Percentiles rank a stretch among this genome's conserved stretches.
Evolutionary conservation across 768 basidiomycete genomes (phyloP).

Genomic region (Rickenella mellea): DNA sequence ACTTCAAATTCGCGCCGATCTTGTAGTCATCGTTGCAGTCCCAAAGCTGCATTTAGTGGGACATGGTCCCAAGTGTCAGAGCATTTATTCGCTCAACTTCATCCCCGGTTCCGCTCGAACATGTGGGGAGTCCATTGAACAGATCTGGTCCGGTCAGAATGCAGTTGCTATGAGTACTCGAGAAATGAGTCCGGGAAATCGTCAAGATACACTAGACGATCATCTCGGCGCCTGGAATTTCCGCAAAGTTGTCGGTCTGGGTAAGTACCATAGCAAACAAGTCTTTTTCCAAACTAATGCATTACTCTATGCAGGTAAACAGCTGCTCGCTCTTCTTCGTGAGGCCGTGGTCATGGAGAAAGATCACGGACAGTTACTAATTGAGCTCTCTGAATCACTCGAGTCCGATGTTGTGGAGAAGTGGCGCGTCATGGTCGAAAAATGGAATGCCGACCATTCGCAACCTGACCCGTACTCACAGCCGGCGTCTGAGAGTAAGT

Average conservation of each 20-base stretch:
- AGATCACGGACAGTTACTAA: too few relatives aligned
- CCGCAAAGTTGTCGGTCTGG: constrained; percentile 4
- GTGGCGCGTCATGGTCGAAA: background rate
- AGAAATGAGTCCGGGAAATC: constrained; percentile 11
- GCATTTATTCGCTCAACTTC: constrained; percentile 11
- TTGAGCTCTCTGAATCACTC: background rate
- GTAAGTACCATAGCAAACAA: background rate
- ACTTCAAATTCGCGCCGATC: constrained; percentile 1
- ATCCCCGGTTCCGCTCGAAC: constrained; percentile 13
- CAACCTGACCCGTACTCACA: constrained; percentile 2
- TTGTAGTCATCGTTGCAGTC: background rate
- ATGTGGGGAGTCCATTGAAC: constrained; percentile 15
- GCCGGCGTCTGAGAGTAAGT: constrained; percentile 5
- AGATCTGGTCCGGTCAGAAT: constrained; percentile 12
- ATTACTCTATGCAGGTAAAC: too few relatives aligned
- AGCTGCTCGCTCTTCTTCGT: too few relatives aligned
- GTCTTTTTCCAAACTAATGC: background rate
- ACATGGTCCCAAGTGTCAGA: constrained; percentile 11
- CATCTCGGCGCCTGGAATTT: constrained; percentile 9
- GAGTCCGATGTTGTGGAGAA: background rate
- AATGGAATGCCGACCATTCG: constrained; percentile 5
- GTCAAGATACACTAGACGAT: constrained; percentile 12
- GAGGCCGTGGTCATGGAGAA: too few relatives aligned
- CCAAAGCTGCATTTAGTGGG: constrained; percentile 13
- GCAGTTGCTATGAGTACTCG: constrained; percentile 7